Evolutionary conservation across 345 rosid genomes (phyloP), one percentile per base, ranked within the genome.

Genomic region (Limnanthes douglasii): DNA sequence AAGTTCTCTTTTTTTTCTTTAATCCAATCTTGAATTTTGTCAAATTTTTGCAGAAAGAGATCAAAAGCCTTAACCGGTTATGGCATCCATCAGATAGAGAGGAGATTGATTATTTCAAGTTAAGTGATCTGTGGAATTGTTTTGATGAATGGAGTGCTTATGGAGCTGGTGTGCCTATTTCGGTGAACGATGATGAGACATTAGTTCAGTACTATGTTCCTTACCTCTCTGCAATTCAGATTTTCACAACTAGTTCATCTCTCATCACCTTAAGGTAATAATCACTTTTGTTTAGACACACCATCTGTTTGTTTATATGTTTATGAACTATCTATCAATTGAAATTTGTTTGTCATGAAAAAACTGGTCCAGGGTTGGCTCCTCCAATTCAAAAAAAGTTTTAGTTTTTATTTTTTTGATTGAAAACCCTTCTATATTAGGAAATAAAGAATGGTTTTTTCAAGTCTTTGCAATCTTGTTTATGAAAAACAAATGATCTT

Each of bases 121-220:
- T 92, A 52, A 53, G 67, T 54, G 94, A 85, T 71, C 64, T 92
- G 0, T 92, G 99, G 99, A 68, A 51, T 35, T 73, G 77, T 46
- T 92, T 65, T 13, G 95, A 85, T 61, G 96, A 92, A 66, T 92
- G 96, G 99, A 92, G 99, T 46, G 99, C 95, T 11, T 92, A 92
- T 60, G 99, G 99, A 31, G 99, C 95, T 40, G 96, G 96, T 11
- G 96, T 92, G 27, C 99, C 99, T 2, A 60, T 92, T 48, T 56
- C 31, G 42, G 47, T 75, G 52, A 31, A 48, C 54, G 61, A 66
- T 60, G 75, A 66, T 21, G 99, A 85, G 57, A 73, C 86, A 28
- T 68, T 92, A 51, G 78, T 81, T 50, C 99, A 92, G 54, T 92
- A 92, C 54, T 85, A 81, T 43, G 99, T 85, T 25, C 99, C 99